phyloP scores from a whole-genome alignment of 768 basidiomycete genomes.

The Agaricus blazei region DNA sequence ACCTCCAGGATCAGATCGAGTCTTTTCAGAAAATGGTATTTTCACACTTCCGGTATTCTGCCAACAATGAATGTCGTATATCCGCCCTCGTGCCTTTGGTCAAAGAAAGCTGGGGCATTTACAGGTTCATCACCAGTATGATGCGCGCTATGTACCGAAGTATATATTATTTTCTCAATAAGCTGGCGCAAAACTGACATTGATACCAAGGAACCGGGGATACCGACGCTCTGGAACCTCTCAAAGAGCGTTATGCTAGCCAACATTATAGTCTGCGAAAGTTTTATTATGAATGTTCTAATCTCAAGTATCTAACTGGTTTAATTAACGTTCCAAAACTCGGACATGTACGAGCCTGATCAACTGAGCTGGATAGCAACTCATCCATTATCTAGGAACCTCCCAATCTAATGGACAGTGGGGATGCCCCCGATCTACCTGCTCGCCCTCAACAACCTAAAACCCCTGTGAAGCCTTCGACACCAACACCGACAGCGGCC shows the following conservation, averaged over 20 bases:
- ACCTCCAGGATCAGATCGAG: conserved; percentile 96
- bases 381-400: conserved; percentile 61
- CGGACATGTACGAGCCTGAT: conserved; percentile 57
- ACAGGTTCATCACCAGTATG: conserved; percentile 99
- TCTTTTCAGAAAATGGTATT: conserved; percentile 98
- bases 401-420: conserved; percentile 86
- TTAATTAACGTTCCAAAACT: conserved; percentile 98
- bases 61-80: conserved; percentile 97
- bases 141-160: conserved; percentile 93
- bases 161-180: conserved; percentile 28
- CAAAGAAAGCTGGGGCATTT: conserved; percentile 99
- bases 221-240: conserved; percentile 81
- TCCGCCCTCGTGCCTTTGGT: conserved; percentile 94
- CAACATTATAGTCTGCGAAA: conserved; percentile 94
- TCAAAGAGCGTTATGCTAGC: conserved; percentile 80
- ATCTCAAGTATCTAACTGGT: conserved; percentile 95
- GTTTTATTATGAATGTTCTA: conserved; percentile 99
- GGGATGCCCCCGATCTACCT: conserved; percentile 81
- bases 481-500: conserved; percentile 64
- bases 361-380: not conserved
- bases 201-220: conserved; percentile 74
- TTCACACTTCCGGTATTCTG: conserved; percentile 84
- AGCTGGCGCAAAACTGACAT: not conserved
- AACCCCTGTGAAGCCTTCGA: conserved; percentile 58
- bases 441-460: conserved; percentile 65